Evolutionary conservation across 208 protist genomes (phyloP), one percentile per base, ranked within the genome.

Genomic region (Leishmania arabica): DNA sequence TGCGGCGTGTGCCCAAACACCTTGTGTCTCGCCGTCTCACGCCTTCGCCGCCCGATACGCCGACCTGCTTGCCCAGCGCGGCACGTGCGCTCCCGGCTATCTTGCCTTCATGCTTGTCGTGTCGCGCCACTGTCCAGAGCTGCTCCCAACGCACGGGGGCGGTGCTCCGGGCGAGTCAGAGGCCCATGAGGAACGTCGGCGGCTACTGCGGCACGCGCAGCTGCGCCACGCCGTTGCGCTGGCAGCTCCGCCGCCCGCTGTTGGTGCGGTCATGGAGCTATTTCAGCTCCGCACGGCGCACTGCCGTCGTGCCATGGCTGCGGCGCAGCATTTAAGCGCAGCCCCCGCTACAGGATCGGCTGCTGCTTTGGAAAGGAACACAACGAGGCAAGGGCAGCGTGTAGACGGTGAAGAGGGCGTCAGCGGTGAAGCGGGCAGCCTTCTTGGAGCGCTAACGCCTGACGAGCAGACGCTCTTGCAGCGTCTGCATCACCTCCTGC

Each of bases 91-190:
- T 42, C 15, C n/a, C 45, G 81, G 65, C 60, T 84, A 72, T 21
- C 53, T 84, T 19, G 56, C 70, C 47, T 84, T 84, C 58, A 19
- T 49, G 45, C 81, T 84, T 9, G 51, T 84, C 9, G 80, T 77
- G 6, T 66, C 80, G 15, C 56, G 49, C 37, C 69, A 60, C 47
- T 71, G 72, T 65, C n/a, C 13, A 47, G 8, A 40, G 8, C 51
- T 76, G 47, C 72, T 45, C 31, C 72, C 51, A 3, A 13, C 34
- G 72, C 51, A 62, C 15, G 72, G 58, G 34, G 34, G 60, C n/a
- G 69, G 27, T 21, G 27, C 27, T 19, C 24, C 69, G 19, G 31
- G 15, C 21, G 47, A 51, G 42, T 37, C 45, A 31, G 27, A 53
- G 69, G 1, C 13, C 5, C 42, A 73, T 21, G n/a, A 51, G 69